phyloP scores from a whole-genome alignment of 345 rosid genomes.

The Populus davidiana region DNA sequence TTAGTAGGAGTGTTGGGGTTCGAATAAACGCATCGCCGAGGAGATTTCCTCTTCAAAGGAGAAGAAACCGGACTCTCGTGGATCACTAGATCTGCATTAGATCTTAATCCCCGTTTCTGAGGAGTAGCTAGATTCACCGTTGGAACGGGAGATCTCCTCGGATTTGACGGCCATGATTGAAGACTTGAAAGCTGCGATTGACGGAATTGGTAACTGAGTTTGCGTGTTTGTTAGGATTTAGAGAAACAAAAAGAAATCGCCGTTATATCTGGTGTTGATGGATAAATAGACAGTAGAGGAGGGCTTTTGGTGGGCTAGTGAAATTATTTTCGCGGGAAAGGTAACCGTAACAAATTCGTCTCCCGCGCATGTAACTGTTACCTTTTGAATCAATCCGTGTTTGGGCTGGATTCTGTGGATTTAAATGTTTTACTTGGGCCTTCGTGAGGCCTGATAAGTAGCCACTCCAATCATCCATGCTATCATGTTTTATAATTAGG shows the following conservation, averaged over 20 bases:
- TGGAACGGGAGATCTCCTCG: conserved; percentile 31
- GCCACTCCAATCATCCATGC: too few relatives aligned
- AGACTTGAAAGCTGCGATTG: conserved; percentile 37
- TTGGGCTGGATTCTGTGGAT: background rate
- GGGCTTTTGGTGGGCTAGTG: background rate
- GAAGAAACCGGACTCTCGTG: conserved; percentile 16
- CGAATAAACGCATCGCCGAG: conserved; percentile 45
- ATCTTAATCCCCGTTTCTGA: conserved; percentile 58
- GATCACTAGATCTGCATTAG: conserved; percentile 22
- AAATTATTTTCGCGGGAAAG: conserved; percentile 38
- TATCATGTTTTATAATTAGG: too few relatives aligned
- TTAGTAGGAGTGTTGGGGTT: conserved; percentile 24
- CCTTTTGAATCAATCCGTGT: background rate
- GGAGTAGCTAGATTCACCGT: conserved; percentile 27
- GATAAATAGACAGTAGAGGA: background rate
- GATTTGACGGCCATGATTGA: conserved; percentile 37
- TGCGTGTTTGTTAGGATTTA: background rate
- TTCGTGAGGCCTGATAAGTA: background rate
- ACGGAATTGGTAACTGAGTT: conserved; percentile 45
- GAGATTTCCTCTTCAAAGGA: conserved; percentile 48
- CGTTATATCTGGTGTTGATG: background rate
- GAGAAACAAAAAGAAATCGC: background rate
- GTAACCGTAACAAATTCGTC: conserved; percentile 14
- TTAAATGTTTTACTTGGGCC: background rate
- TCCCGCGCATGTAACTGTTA: conserved; percentile 27